Evolutionary conservation across 768 basidiomycete genomes (phyloP), one percentile per base, ranked within the genome.

Genomic region (Pulveroboletus sp.): DNA sequence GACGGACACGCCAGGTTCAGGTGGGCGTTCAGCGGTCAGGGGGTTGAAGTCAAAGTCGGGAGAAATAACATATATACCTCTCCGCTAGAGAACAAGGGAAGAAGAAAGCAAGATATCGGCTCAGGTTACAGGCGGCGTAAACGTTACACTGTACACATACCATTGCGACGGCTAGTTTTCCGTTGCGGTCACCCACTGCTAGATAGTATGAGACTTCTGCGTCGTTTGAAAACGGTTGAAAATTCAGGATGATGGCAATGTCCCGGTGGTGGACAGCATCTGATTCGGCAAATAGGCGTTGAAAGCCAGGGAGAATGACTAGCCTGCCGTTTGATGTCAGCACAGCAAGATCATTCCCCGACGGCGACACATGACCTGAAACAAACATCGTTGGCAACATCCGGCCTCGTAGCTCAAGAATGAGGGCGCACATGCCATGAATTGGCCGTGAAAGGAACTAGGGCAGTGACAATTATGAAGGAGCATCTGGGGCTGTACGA

Each of bases 111-210:
- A 14, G 8, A 26, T 28, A 14, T 49, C 38, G 27, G 27, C 50
- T 2, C 3, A 21, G 17, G 33, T 33, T 21, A 6, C 6, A 12
- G 11, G n/a, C 15, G 5, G 15, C 18, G 15, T 4, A 17, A 28
- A 35, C 3, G 2, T 14, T 12, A 9, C 17, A 26, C 15, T 15
- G 9, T 8, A 32, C 37, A 49, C 54, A 14, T 43, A 80, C 81
- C 15, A 77, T 81, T 28, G 73, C 78, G 17, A 76, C 69, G 4
- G 69, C 75, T 1, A 80, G 65, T 47, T 75, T 63, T 14, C 66
- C 70, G 38, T 74, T 60, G 40, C 32, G 46, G n/a, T 51, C 47
- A 21, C 76, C 76, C 31, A 75, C 75, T 8, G 80, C 75, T 3
- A 82, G 68, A 61, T 82, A 82, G 36, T 68, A 61, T 0, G 79